These are phyloP conservation scores for Brassica carinata DNA, from an alignment of 345 rosid species.

Conservation along the genomic window DNA sequence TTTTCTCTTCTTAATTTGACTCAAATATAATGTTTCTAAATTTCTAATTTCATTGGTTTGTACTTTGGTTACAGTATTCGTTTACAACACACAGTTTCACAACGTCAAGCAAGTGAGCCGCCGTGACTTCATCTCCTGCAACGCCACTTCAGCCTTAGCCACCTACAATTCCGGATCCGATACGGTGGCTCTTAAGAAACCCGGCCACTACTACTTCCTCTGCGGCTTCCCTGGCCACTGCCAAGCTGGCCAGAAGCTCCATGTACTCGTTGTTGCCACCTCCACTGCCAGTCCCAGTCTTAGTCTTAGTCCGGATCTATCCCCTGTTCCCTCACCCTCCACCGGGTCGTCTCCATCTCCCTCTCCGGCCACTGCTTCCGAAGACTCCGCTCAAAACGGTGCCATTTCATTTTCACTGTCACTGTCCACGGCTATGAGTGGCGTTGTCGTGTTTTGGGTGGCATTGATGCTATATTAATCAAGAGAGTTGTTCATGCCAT, in stretches of 20 bases:
- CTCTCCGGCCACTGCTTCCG: constrained; percentile 1
- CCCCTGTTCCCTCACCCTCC: not conserved
- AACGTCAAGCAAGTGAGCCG: constrained; percentile 7
- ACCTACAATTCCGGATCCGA: not conserved
- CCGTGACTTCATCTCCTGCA: constrained; percentile 7
- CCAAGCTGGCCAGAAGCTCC: constrained; percentile 8
- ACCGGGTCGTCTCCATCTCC: not conserved
- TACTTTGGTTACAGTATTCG: not conserved
- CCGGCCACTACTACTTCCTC: constrained; percentile 7
- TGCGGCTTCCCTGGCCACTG: constrained; percentile 5
- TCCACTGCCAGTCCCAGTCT: not conserved
- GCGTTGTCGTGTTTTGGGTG: constrained; percentile 5
- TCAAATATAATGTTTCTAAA: not conserved
- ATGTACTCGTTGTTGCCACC: constrained; percentile 1
- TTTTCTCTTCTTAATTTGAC: not conserved
- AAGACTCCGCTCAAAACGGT: not conserved
- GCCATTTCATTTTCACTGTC: constrained; percentile 2
- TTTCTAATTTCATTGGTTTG: not conserved
- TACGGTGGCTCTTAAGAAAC: not conserved
- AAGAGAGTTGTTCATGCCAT: not conserved
- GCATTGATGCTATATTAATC: not conserved
- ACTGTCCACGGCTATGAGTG: not conserved
- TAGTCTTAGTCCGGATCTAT: not conserved
- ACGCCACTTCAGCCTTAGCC: not conserved
- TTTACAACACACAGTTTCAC: not conserved